Conservation (phyloP, 768 basidiomycete species). For the Tulasnella sp. region DNA sequence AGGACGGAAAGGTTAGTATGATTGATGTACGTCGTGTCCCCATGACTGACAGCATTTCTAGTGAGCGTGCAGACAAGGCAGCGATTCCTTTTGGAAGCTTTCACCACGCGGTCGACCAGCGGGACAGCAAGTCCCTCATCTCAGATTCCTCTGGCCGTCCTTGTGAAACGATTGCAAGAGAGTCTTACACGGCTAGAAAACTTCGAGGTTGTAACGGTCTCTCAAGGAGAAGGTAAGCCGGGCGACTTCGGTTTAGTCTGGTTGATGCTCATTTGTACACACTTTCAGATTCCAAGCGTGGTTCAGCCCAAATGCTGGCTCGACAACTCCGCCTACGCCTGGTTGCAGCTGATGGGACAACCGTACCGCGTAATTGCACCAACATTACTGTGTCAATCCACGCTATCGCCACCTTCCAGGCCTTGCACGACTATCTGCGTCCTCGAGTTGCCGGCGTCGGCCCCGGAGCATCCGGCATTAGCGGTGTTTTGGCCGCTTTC, state of each 20-base stretch:
- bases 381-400: conserved; percentile 97
- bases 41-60: conserved; percentile 37
- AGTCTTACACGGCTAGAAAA: conserved; percentile 91
- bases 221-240: conserved; percentile 72
- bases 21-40: background rate
- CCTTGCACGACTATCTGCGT: conserved; percentile 91
- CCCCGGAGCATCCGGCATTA: conserved; percentile 49
- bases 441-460: conserved; percentile 70
- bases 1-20: conserved; percentile 52
- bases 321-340: conserved; percentile 86
- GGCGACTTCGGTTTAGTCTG: background rate
- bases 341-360: conserved; percentile 83
- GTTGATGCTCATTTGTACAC: background rate
- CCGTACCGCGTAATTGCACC: conserved; percentile 69
- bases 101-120: conserved; percentile 56
- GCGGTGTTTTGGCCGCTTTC: conserved; percentile 88
- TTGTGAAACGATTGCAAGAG: conserved; percentile 96
- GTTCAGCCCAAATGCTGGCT: conserved; percentile 85
- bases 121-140: conserved; percentile 39
- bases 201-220: conserved; percentile 91
- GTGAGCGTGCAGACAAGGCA: conserved; percentile 65
- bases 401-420: conserved; percentile 96
- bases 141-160: conserved; percentile 63
- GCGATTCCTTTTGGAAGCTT: conserved; percentile 74
- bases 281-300: conserved; percentile 74